A percentile compares a stretch with the other conserved stretches of the same genome.
Conservation (phyloP, 2,329 filamentous ascomycete genomes). For the Conoideocrella luteorostrata region DNA sequence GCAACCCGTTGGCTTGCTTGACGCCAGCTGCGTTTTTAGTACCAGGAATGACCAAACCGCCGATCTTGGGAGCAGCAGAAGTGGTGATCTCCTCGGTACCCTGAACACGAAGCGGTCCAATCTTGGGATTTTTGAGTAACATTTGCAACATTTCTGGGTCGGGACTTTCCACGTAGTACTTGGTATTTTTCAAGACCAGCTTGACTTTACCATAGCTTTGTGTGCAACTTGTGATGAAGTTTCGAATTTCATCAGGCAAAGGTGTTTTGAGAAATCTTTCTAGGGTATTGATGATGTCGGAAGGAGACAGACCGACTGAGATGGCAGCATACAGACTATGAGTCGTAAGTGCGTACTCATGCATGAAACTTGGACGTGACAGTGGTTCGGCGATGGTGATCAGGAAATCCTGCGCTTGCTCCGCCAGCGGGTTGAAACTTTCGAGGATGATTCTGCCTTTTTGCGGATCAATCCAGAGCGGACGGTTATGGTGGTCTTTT, state of each 20-base stretch:
- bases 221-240: constrained; percentile 74
- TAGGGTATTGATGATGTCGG: constrained; percentile 84
- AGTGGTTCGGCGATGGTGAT: constrained; percentile 93
- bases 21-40: constrained; percentile 89
- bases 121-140: constrained; percentile 77
- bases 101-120: constrained; percentile 73
- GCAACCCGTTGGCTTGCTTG: constrained; percentile 56
- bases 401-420: constrained; percentile 86
- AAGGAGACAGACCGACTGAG: constrained; percentile 82
- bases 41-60: constrained; percentile 82
- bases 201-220: constrained; percentile 94
- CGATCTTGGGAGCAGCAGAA: constrained; percentile 78
- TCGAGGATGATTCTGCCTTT: constrained; percentile 87
- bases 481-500: constrained; percentile 80
- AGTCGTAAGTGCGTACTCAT: constrained; percentile 87
- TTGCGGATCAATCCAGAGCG: constrained; percentile 86
- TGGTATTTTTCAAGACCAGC: constrained; percentile 87
- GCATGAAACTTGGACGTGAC: constrained; percentile 81
- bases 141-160: constrained; percentile 81
- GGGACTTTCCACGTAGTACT: constrained; percentile 88
- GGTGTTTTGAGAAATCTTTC: constrained; percentile 86
- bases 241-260: constrained; percentile 70
- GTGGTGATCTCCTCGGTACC: constrained; percentile 66
- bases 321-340: constrained; percentile 95
- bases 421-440: constrained; percentile 83